Evolutionary conservation across 768 basidiomycete genomes (phyloP), one percentile per base, ranked within the genome.

Genomic region (Chalciporus sphaerocephalus): DNA sequence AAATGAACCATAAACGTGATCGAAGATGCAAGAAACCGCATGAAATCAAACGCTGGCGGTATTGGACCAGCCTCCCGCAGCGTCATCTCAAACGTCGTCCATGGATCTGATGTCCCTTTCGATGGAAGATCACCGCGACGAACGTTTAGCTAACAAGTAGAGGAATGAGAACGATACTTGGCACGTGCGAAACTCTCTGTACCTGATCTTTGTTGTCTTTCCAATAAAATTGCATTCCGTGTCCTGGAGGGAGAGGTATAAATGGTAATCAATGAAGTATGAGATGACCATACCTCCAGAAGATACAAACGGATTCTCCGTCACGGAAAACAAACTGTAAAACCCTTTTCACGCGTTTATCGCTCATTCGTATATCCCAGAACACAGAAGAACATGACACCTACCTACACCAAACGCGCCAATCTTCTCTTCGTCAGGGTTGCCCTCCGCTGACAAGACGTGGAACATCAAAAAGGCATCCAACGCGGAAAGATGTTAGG

Each of bases 141-240:
- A 13, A 87, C 93, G 54, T 85, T 87, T 1, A 97, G 75, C 85
- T 92, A 8, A 33, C 35, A 48, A 6, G 36, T 43, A 41, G 18
- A 46, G 24, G 15, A 4, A 38, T 51, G 23, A 44, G 18, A 40
- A 8, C 1, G 15, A 18, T 24, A n/a, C 11, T 1, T 17, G 7
- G 3, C n/a, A 7, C 17, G 6, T 22, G 21, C 24, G 36, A 38
- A 7, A 30, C 20, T 28, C 16, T 6, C 47, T 62, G 27, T 52
- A 85, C 84, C 71, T 93, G 91, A 58, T 93, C 91, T 57, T 87
- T 90, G 56, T 86, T 87, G 57, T 88, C 89, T 61, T 92, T 93
- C 92, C 92, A 97, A 62, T 94, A 89, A 62, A 96, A 97, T 0
- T 83, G 86, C 92, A 95, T 95, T 81, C 91, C 92, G 59, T 87